phyloP scores from a whole-genome alignment of 2,329 filamentous ascomycete species.

The Metarhizium robertsii region DNA sequence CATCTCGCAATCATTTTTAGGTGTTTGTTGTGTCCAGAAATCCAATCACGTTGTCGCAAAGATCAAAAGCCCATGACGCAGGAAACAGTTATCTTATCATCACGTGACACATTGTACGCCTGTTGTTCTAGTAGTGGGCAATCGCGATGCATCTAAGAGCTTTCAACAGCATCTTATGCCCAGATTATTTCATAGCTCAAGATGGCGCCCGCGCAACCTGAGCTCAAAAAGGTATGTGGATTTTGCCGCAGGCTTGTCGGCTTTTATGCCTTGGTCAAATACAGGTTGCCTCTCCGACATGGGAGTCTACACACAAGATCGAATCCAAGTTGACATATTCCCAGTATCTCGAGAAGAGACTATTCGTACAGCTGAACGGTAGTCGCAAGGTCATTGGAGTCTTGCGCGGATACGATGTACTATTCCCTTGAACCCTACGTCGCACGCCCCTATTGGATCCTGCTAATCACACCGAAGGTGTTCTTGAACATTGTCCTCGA shows the following conservation, averaged over 20 bases:
- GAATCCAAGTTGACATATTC: conserved; percentile 14
- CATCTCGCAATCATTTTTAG: conserved; percentile 27
- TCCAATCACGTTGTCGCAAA: background rate
- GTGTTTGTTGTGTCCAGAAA: background rate
- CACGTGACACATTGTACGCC: conserved; percentile 30
- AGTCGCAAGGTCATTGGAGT: conserved; percentile 95
- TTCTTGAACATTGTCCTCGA: conserved; percentile 98
- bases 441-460: background rate
- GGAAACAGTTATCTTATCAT: conserved; percentile 31
- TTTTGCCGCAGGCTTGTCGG: background rate
- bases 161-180: conserved; percentile 6
- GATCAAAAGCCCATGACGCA: conserved; percentile 1
- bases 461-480: conserved; percentile 48
- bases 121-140: too few relatives aligned
- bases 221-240: conserved; percentile 81
- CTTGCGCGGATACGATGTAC: conserved; percentile 90
- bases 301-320: background rate
- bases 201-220: conserved; percentile 98
- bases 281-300: background rate
- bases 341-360: conserved; percentile 97
- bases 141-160: conserved; percentile 17
- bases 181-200: conserved; percentile 30
- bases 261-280: background rate
- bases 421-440: background rate
- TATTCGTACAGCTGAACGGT: conserved; percentile 96